These are phyloP conservation scores for Fibroporia radiculosa DNA, from an alignment of 768 basidiomycete species.

Conservation along the genomic window DNA sequence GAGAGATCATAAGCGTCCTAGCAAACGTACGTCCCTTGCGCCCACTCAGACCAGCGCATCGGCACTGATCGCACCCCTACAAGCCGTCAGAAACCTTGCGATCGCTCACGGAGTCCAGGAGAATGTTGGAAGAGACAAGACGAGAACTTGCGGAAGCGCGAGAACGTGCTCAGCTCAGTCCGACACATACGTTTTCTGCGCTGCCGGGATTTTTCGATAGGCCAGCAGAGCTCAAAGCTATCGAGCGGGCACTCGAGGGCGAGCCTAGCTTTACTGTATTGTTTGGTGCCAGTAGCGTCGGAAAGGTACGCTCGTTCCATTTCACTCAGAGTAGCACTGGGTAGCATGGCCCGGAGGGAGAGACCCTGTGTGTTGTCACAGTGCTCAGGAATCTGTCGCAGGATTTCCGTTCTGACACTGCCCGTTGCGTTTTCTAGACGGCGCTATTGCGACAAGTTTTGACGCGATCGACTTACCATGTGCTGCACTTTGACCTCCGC, in stretches of 20 bases:
- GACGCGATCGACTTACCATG: constrained; percentile 59
- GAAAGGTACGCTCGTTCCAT: constrained; percentile 50
- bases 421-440: constrained; percentile 36
- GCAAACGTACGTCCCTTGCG: constrained; percentile 53
- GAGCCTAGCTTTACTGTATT: constrained; percentile 77
- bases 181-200: constrained; percentile 72
- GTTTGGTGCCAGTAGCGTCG: constrained; percentile 75
- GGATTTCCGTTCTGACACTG: background rate
- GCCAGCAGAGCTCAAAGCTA: constrained; percentile 53
- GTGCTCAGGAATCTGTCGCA: background rate
- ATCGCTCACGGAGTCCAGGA: constrained; percentile 70
- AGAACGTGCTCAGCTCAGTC: constrained; percentile 56
- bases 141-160: constrained; percentile 64
- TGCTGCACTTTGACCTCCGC: constrained; percentile 77
- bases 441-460: constrained; percentile 74
- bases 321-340: background rate
- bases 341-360: background rate
- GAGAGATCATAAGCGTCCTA: constrained; percentile 69
- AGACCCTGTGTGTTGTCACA: background rate
- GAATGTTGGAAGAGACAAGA: constrained; percentile 69
- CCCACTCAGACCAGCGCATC: constrained; percentile 1
- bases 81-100: constrained; percentile 76
- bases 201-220: constrained; percentile 70
- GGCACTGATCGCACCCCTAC: constrained; percentile 6
- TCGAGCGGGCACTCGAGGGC: constrained; percentile 58